These are phyloP conservation scores for Elasticomyces elasticus DNA, from an alignment of 495 filamentous ascomycete species.

Conservation along the genomic window DNA sequence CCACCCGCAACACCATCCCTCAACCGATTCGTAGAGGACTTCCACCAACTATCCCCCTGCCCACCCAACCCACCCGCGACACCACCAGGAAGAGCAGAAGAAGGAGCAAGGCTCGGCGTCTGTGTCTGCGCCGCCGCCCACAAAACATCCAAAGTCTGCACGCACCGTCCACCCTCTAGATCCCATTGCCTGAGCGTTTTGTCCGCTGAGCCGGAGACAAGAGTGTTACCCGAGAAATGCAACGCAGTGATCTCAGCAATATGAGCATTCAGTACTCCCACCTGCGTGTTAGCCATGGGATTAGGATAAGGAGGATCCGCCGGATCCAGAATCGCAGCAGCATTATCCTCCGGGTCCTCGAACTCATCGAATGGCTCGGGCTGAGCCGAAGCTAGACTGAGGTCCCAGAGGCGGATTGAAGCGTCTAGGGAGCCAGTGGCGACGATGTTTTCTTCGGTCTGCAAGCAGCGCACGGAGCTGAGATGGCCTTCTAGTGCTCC, in stretches of 20 bases:
- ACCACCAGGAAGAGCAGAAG: too few relatives aligned
- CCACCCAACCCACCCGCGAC: too few relatives aligned
- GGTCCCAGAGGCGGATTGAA: constrained; percentile 88
- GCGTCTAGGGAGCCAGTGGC: constrained; percentile 95
- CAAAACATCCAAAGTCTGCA: constrained; percentile 96
- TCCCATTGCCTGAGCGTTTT: constrained; percentile 98
- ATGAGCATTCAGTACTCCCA: constrained; percentile 81
- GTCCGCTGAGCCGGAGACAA: constrained; percentile 92
- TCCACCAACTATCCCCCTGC: too few relatives aligned
- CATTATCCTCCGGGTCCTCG: constrained; percentile 50
- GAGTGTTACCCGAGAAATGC: constrained; percentile 74
- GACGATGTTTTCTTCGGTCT: constrained; percentile 91
- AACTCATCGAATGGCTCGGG: constrained; percentile 42
- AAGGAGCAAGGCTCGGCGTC: constrained; percentile 43
- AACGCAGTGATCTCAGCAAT: constrained; percentile 91
- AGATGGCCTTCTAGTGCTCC: constrained; percentile 88
- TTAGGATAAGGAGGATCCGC: constrained; percentile 42
- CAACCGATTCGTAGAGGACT: not conserved
- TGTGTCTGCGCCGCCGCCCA: constrained; percentile 94
- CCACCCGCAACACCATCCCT: constrained; percentile 1
- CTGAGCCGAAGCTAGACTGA: too few relatives aligned
- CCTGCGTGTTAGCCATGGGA: constrained; percentile 74
- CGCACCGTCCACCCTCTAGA: constrained; percentile 85
- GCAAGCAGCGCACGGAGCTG: constrained; percentile 83
- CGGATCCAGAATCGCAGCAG: too few relatives aligned